Evolutionary conservation across 2,329 filamentous ascomycete species (phyloP).

Genomic region (Fusarium neocosmosporiellum): DNA sequence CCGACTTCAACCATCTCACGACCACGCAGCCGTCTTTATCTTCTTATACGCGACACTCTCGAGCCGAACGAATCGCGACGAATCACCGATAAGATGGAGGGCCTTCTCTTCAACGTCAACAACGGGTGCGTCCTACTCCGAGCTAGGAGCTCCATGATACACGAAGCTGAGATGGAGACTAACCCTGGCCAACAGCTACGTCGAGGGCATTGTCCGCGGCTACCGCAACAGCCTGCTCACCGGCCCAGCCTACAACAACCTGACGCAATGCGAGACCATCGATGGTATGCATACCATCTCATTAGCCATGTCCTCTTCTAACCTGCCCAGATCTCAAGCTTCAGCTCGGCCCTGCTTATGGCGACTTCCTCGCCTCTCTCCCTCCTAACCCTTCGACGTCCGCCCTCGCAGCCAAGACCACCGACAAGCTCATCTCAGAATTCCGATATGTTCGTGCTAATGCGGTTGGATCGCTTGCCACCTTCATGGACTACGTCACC

Average conservation of each 20-base stretch:
- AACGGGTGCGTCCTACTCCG: constrained; percentile 73
- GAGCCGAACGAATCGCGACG: constrained; percentile 6
- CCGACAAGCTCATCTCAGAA: constrained; percentile 97
- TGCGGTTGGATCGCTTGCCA: constrained; percentile 87
- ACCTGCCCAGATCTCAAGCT: constrained; percentile 85
- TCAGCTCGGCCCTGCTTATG: constrained; percentile 95
- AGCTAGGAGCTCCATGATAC: constrained; percentile 21
- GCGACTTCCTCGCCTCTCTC: constrained; percentile 93
- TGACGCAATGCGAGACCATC: constrained; percentile 97
- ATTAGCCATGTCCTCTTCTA: constrained; percentile 13
- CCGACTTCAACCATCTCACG: constrained; percentile 30
- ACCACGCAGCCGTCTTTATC: constrained; percentile 19
- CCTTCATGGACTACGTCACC: constrained; percentile 98
- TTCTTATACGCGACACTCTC: constrained; percentile 10
- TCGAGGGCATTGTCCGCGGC: constrained; percentile 96
- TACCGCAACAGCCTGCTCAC: constrained; percentile 96
- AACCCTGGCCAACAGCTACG: constrained; percentile 71
- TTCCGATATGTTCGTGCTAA: constrained; percentile 97
- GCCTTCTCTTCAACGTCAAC: constrained; percentile 93
- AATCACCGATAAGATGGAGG: constrained; percentile 75
- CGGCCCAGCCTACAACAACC: constrained; percentile 89
- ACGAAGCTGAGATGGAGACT: constrained; percentile 43
- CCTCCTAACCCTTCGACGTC: constrained; percentile 98
- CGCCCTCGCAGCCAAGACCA: constrained; percentile 91
- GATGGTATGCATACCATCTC: constrained; percentile 73